These are phyloP conservation scores for Paraphaeosphaeria sporulosa DNA, from an alignment of 2,329 filamentous ascomycete genomes.

Conservation along the genomic window DNA sequence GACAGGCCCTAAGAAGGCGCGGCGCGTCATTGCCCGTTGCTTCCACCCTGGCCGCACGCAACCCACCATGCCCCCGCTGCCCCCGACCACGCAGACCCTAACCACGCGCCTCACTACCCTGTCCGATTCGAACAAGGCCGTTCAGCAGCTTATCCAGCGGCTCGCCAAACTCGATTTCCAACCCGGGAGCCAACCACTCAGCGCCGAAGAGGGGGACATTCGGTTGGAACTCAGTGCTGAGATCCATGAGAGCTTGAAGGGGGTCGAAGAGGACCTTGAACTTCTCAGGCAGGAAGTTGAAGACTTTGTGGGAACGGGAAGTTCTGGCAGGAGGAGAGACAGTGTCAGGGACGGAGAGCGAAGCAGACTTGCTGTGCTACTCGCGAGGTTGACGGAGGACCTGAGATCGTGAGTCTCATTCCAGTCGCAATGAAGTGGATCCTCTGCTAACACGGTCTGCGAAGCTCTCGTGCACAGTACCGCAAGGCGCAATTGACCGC, in stretches of 20 bases:
- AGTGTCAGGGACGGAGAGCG: slow-evolving; percentile 68
- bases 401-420: slow-evolving; percentile 69
- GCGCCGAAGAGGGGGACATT: slow-evolving; percentile 69
- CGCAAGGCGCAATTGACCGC: slow-evolving; percentile 82
- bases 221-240: slow-evolving; percentile 79
- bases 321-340: slow-evolving; percentile 50
- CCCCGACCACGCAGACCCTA: slow-evolving; percentile 49
- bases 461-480: slow-evolving; percentile 70
- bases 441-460: slow-evolving; percentile 11
- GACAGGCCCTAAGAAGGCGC: slow-evolving; percentile 20
- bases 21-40: slow-evolving; percentile 41
- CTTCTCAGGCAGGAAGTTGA: slow-evolving; percentile 79
- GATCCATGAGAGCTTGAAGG: slow-evolving; percentile 79
- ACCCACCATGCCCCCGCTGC: slow-evolving; percentile 44
- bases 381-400: slow-evolving; percentile 73
- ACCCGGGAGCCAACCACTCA: slow-evolving; percentile 66
- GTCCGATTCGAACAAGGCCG: slow-evolving; percentile 61
- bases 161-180: slow-evolving; percentile 67
- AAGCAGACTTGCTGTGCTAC: slow-evolving; percentile 70
- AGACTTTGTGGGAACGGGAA: slow-evolving; percentile 63
- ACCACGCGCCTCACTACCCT: slow-evolving; percentile 60
- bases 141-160: slow-evolving; percentile 63
- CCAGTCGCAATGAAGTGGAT: no score
- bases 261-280: slow-evolving; percentile 84
- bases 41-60: slow-evolving; percentile 31